Base-by-base conservation (phyloP, 1,284 basidiomycete species). In the Porodaedalea pini region DNA sequence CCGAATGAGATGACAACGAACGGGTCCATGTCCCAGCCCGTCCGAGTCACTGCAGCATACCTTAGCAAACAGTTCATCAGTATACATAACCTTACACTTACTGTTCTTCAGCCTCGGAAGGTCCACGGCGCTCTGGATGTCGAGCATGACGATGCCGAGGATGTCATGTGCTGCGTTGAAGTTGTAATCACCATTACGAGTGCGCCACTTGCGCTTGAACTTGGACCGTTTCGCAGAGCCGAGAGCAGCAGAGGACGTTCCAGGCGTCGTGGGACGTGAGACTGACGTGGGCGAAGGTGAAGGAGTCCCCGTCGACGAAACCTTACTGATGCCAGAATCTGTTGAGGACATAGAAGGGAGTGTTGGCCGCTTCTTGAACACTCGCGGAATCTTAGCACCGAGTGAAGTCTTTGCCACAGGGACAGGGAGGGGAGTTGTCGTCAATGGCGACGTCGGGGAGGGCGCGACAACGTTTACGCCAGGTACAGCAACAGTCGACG, bases 1-100 rank as follows among this genome's bases (percentile, higher is more conserved):
- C 94, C 92, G 64, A 99, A 98, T 2, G 92, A 94, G 63, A 95
- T 83, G 63, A 99, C 94, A 13, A 94, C 90, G 67, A 98, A 98
- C 0, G 94, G 94, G 66, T 99, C 94, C 94, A 98, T 98, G 68
- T 98, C 95, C 82, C 87, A 94, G 0, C 90, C 90, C 0, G 83
- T 90, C 2, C 88, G 81, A 2, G 86, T 92, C 81, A 92, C 89
- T 90, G 60, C 2, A 36, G 13, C 11, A 63, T 56, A 27, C 19
- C 7, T 45, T 29, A 58, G 54, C 54, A 59, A 39, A 23, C 32
- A 8, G n/a, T 23, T 31, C 21, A 36, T 25, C 11, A 13, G 41
- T 49, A n/a, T 17, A 32, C 31, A n/a, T 27, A 43, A 34, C 32
- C 54, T 55, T 55, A 36, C 11, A 80, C 89, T 64, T 56, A 92